phyloP scores from a whole-genome alignment of 768 basidiomycete genomes.

The Porphyrellus cyaneotinctus region DNA sequence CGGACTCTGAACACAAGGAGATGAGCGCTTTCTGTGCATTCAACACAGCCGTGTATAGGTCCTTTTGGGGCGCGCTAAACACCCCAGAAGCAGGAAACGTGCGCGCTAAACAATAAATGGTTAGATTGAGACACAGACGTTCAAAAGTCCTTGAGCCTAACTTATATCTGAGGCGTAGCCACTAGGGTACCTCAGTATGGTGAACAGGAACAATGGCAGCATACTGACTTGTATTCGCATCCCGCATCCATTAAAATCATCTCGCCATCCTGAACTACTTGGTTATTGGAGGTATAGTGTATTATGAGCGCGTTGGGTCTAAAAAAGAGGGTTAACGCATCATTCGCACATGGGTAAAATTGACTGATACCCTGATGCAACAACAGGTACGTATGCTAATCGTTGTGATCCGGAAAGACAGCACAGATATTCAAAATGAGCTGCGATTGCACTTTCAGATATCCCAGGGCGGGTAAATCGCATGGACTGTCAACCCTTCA shows the following conservation, averaged over 20 bases:
- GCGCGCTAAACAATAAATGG: slow-evolving; percentile 48
- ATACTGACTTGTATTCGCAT: slow-evolving; percentile 79
- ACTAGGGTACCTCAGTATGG: slow-evolving; percentile 34
- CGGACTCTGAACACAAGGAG: slow-evolving; percentile 52
- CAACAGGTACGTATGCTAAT: slow-evolving; percentile 96
- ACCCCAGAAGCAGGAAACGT: slow-evolving; percentile 84
- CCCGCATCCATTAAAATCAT: slow-evolving; percentile 87
- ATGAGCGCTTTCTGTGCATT: slow-evolving; percentile 68
- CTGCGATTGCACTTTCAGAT: slow-evolving; percentile 59
- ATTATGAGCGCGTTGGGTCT: slow-evolving; percentile 88
- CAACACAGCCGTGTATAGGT: slow-evolving; percentile 79
- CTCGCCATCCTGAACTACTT: slow-evolving; percentile 64
- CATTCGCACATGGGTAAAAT: neutral
- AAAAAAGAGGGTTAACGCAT: neutral
- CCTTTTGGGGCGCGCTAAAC: slow-evolving; percentile 76
- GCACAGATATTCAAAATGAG: slow-evolving; percentile 90
- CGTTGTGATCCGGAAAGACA: slow-evolving; percentile 75
- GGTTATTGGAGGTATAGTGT: slow-evolving; percentile 93
- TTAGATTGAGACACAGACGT: slow-evolving; percentile 3
- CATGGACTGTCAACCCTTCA: slow-evolving; percentile 62
- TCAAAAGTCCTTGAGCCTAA: slow-evolving; percentile 32
- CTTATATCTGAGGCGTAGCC: slow-evolving; percentile 96
- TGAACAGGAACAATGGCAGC: neutral
- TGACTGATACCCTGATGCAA: slow-evolving; percentile 76
- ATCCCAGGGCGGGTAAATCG: slow-evolving; percentile 56